A percentile compares a stretch with the other conserved stretches of the same genome.
Evolutionary conservation across 305 asterid species (phyloP).

Genomic region (Withania somnifera): DNA sequence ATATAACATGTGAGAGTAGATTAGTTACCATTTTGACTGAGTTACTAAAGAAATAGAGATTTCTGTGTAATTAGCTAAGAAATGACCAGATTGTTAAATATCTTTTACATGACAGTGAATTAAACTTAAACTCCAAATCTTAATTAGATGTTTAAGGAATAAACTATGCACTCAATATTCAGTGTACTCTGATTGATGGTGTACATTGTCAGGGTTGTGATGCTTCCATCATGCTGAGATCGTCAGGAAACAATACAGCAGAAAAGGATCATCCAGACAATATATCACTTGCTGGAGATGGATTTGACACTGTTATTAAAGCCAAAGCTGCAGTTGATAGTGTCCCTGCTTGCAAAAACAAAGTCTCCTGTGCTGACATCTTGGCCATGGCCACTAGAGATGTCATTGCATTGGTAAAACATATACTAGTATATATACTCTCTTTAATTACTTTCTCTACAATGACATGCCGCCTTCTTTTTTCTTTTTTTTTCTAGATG

Average conservation of each 20-base stretch:
- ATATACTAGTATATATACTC: not conserved
- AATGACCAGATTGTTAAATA: too few species aligned
- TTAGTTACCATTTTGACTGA: too few species aligned
- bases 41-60: too few species aligned
- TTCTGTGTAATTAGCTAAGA: too few species aligned
- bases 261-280: constrained; percentile 17
- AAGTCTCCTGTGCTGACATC: constrained; percentile 18
- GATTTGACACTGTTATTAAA: constrained; percentile 14
- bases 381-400: constrained; percentile 13
- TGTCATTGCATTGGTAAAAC: constrained; percentile 6
- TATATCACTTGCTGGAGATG: constrained; percentile 19
- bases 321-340: constrained; percentile 16
- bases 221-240: constrained; percentile 43
- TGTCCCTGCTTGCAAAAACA: constrained; percentile 8
- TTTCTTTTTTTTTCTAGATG: not conserved
- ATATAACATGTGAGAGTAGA: too few species aligned
- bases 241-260: constrained; percentile 3
- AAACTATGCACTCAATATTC: not conserved
- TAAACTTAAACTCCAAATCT: too few species aligned
- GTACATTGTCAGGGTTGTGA: constrained; percentile 80
- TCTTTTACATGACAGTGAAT: too few species aligned
- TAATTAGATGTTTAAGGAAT: too few species aligned
- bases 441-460: not conserved
- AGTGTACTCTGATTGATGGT: too few species aligned
- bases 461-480: not conserved